These are phyloP conservation scores for Puccinia novopanici DNA, from an alignment of 1,284 basidiomycete genomes.

Conservation along the genomic window DNA sequence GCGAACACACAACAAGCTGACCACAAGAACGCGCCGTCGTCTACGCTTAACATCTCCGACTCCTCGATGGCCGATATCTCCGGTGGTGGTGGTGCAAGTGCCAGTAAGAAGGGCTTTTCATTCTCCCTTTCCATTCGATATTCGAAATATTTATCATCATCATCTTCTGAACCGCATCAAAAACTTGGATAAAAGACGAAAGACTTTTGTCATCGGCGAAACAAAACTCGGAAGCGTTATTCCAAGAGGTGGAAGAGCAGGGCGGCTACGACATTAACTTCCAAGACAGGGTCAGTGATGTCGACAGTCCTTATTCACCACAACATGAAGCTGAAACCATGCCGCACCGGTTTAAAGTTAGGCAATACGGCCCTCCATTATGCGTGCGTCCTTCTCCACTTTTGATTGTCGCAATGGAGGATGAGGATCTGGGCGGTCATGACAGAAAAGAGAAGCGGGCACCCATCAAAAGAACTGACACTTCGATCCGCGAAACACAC, in stretches of 20 bases:
- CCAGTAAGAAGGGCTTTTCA: not conserved
- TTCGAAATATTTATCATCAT: not conserved
- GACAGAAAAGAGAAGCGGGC: not conserved
- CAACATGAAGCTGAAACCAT: not conserved
- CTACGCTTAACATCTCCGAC: not conserved
- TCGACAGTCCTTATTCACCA: not conserved
- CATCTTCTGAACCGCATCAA: not conserved
- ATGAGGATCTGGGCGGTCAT: not conserved
- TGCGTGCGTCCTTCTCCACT: conserved; percentile 35
- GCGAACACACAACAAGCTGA: not conserved
- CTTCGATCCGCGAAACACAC: not conserved
- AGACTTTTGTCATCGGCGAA: conserved; percentile 34
- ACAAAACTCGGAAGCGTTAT: conserved; percentile 32
- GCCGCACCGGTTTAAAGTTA: conserved; percentile 10
- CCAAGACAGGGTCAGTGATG: conserved; percentile 25
- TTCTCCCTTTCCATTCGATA: not conserved
- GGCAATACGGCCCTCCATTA: conserved; percentile 49
- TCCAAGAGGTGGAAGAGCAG: conserved; percentile 20
- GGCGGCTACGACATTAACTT: conserved; percentile 39
- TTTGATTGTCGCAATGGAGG: not conserved
- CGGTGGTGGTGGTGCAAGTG: not conserved
- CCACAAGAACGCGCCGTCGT: not conserved
- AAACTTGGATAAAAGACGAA: conserved; percentile 28
- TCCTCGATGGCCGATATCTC: not conserved
- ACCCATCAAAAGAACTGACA: not conserved